These are phyloP conservation scores for Camelina sativa DNA, from an alignment of 345 rosid genomes.

Conservation along the genomic window DNA sequence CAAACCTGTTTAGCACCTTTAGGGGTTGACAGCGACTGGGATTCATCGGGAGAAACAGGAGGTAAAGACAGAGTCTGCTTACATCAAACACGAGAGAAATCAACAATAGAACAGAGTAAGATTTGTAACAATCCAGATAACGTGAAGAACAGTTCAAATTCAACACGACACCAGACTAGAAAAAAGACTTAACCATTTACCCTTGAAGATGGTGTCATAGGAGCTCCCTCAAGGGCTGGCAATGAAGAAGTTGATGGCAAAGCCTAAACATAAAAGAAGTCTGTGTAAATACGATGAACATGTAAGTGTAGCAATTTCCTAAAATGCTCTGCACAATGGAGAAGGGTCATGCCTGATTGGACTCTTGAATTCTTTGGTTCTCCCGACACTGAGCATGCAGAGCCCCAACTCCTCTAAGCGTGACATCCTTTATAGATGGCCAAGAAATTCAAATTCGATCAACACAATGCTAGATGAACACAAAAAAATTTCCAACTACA, in stretches of 20 bases:
- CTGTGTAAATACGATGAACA: constrained; percentile 4
- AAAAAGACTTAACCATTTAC: constrained; percentile 39
- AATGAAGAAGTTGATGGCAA: constrained; percentile 42
- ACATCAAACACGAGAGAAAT: constrained; percentile 30
- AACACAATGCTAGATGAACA: constrained; percentile 6
- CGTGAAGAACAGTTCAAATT: background rate
- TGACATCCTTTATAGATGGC: constrained; percentile 34
- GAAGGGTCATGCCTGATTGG: constrained; percentile 51
- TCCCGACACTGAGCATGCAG: constrained; percentile 49
- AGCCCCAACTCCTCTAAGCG: constrained; percentile 51
- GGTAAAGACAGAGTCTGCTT: constrained; percentile 59
- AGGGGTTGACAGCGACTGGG: constrained; percentile 46
- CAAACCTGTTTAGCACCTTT: constrained; percentile 61
- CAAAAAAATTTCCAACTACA: constrained; percentile 3
- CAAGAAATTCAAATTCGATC: constrained; percentile 11
- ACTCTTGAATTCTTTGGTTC: constrained; percentile 45
- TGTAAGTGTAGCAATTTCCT: background rate
- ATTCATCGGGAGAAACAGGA: constrained; percentile 49
- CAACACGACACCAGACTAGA: background rate
- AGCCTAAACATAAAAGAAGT: constrained; percentile 45
- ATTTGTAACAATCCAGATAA: constrained; percentile 5
- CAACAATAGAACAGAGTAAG: constrained; percentile 8
- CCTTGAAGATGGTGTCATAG: constrained; percentile 49
- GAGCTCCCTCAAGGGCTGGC: constrained; percentile 50
- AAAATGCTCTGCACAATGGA: background rate